These are phyloP conservation scores for Berkeleyomyces basicola DNA, from an alignment of 2,329 filamentous ascomycete genomes.

Conservation along the genomic window DNA sequence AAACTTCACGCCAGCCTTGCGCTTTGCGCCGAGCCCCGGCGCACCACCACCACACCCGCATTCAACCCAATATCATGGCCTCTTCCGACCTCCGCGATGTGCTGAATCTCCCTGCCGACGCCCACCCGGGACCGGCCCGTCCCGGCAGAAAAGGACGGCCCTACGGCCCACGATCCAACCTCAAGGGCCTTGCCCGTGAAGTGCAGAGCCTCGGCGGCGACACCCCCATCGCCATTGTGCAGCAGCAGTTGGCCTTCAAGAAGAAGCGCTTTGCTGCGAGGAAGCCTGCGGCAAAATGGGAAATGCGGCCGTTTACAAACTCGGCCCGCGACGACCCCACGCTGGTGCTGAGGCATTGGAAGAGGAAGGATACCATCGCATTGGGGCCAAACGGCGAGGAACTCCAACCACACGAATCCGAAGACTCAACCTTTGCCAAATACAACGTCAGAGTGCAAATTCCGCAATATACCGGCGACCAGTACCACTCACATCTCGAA, in stretches of 20 bases:
- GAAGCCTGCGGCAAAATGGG: conserved; percentile 46
- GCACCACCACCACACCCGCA: neutral
- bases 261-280: conserved; percentile 37
- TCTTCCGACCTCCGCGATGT: conserved; percentile 77
- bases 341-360: conserved; percentile 67
- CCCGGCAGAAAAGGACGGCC: conserved; percentile 62
- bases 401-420: conserved; percentile 20
- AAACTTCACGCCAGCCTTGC: conserved; percentile 10
- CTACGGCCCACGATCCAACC: conserved; percentile 38
- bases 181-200: conserved; percentile 49
- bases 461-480: conserved; percentile 70
- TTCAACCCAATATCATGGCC: conserved; percentile 34
- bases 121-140: conserved; percentile 28
- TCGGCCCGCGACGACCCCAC: conserved; percentile 52
- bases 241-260: conserved; percentile 42
- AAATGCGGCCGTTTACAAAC: conserved; percentile 56
- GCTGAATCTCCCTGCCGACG: conserved; percentile 57
- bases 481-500: conserved; percentile 62
- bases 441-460: conserved; percentile 71
- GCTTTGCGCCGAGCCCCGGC: neutral
- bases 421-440: conserved; percentile 59
- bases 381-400: conserved; percentile 14
- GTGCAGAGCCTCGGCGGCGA: conserved; percentile 49
- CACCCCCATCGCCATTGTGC: conserved; percentile 50
- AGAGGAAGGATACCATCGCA: conserved; percentile 31